Base-by-base conservation (phyloP, 2,329 filamentous ascomycete species). In the Sphaerulina vaccinii region DNA sequence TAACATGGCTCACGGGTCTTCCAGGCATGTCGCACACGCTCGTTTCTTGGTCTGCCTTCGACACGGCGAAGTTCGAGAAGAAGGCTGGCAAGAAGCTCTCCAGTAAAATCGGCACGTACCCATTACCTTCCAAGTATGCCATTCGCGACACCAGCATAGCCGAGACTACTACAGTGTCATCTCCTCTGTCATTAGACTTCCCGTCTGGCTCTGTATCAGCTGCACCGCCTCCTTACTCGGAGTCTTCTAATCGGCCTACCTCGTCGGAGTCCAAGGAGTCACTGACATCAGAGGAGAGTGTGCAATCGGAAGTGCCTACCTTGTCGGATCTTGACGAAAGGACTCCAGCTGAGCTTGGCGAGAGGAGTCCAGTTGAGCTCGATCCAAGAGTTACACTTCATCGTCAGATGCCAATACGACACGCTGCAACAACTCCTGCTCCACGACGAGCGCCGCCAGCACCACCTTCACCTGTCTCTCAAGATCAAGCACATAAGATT, bases 41-140 rank as follows among this genome's bases (percentile, higher is more conserved):
- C 18, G 22, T 59, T 16, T 43, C 24, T 19, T 59, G 56, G 56
- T 35, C 47, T 8, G 35, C 43, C 13, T 51, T 59, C 22, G 45
- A 55, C 13, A 56, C 54, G 1, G 22, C 38, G 16, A 19, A 50
- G 6, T 59, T 57, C 40, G 54, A 53, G 23, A 59, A 55, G 51
- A 59, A 59, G 23, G 49, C 49, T 13, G 48, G 47, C 21, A 59
- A 59, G 48, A 54, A 51, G 22, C 49, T 59, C 23, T 47, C 39
- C 18, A 48, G 42, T 2, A 56, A 51, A 24, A 46, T 57, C 11
- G 54, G 54, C 2, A 54, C 52, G 4, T 53, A 59, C 50, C 54
- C 56, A 18, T 41, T 59, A 9, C 54, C 54, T 2, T 45, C 23
- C 27, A 54, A 46, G n/a, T 56, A 52, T 43, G 56, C 54, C 7